These are phyloP conservation scores for Ogataea hybrid DNA, from an alignment of 1,139 yeast genomes.

Conservation along the genomic window DNA sequence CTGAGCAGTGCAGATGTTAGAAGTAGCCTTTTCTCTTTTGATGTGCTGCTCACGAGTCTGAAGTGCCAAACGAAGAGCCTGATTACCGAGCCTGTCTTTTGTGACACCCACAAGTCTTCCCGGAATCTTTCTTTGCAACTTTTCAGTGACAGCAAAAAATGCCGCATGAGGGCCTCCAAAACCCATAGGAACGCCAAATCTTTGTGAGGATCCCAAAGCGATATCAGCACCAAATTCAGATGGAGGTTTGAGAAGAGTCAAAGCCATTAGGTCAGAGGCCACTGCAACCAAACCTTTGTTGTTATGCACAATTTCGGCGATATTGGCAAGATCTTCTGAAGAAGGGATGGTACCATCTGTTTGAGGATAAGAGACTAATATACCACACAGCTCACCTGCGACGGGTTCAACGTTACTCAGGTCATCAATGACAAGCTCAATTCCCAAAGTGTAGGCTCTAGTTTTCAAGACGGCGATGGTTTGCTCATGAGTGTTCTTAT, in stretches of 20 bases:
- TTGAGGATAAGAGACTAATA: constrained; percentile 85
- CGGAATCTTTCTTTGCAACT: constrained; percentile 88
- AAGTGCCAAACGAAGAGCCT: constrained; percentile 86
- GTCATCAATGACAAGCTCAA: constrained; percentile 61
- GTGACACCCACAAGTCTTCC: constrained; percentile 94
- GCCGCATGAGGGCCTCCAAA: constrained; percentile 99
- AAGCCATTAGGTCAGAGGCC: constrained; percentile 87
- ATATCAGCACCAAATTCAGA: constrained; percentile 87
- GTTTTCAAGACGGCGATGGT: constrained; percentile 76
- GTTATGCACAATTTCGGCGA: constrained; percentile 66
- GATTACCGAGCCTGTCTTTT: constrained; percentile 86
- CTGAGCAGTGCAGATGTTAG: constrained; percentile 97
- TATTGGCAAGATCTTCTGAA: constrained; percentile 43
- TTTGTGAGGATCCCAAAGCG: constrained; percentile 88
- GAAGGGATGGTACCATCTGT: constrained; percentile 73
- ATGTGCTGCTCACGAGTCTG: constrained; percentile 99
- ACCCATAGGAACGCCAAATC: constrained; percentile 97
- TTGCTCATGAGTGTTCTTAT: constrained; percentile 77
- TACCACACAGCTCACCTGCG: constrained; percentile 63
- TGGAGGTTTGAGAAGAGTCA: constrained; percentile 84
- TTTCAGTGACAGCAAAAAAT: constrained; percentile 80
- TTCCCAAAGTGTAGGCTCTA: constrained; percentile 73
- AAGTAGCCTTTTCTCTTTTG: constrained; percentile 95
- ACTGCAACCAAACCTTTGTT: constrained; percentile 76
- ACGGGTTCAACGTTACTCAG: constrained; percentile 41